These are phyloP conservation scores for Rhododendron molle DNA, from an alignment of 148 eudicot genomes.

Conservation along the genomic window DNA sequence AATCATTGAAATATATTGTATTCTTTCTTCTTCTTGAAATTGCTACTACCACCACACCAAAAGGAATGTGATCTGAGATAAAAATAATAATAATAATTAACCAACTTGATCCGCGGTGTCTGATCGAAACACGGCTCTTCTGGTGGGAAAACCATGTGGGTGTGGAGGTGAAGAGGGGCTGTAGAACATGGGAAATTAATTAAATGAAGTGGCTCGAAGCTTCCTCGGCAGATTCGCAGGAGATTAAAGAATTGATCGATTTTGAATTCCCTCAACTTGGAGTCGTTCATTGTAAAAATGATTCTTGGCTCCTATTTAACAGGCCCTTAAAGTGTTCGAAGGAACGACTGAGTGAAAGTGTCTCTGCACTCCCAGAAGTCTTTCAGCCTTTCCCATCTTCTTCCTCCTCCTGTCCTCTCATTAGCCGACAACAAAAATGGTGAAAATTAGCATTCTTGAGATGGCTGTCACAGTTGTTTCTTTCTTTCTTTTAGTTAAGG, in stretches of 20 bases:
- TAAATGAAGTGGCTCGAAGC: constrained; percentile 15
- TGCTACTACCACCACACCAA: constrained; percentile 4
- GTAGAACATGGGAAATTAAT: constrained; percentile 57
- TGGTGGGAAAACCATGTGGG: constrained; percentile 46
- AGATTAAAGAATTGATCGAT: not conserved
- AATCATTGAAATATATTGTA: not conserved
- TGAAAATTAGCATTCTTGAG: constrained; percentile 14
- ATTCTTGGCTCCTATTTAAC: not conserved
- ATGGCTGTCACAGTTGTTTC: constrained; percentile 10
- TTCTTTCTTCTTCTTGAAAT: not conserved
- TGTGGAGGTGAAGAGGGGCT: constrained; percentile 12
- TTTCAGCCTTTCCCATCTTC: not conserved
- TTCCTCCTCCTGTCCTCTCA: not conserved
- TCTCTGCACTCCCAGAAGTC: not conserved
- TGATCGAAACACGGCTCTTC: constrained; percentile 28
- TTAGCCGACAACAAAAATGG: constrained; percentile 17
- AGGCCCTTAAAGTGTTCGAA: not conserved
- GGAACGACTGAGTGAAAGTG: not conserved
- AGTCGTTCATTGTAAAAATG: not conserved
- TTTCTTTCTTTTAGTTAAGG: constrained; percentile 24
- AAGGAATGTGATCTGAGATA: not conserved
- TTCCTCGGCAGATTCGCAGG: not conserved
- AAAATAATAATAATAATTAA: not conserved
- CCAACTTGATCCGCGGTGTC: constrained; percentile 19
- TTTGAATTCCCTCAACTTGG: not conserved